Percentiles rank a stretch among this genome's conserved stretches.
Conservation (phyloP, 495 filamentous ascomycete species). For the Mytilinidion resinicola region DNA sequence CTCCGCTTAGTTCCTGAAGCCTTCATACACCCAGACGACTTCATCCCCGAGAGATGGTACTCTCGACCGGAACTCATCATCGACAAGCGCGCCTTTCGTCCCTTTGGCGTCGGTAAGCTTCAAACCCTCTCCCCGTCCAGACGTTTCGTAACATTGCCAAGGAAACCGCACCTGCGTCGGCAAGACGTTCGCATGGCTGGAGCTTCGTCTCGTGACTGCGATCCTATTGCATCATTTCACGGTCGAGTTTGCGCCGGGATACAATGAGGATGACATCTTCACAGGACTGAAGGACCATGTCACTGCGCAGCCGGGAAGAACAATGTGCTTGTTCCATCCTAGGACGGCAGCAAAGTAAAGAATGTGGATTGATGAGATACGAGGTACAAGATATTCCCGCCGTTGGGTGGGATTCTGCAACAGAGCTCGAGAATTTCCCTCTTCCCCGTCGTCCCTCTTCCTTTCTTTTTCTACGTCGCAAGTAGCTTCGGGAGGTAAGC, state of each 20-base stretch:
- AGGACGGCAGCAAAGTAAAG: too few relatives aligned
- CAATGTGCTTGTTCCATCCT: too few relatives aligned
- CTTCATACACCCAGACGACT: background rate
- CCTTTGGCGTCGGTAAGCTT: conserved; percentile 3
- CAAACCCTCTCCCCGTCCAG: background rate
- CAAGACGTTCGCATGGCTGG: background rate
- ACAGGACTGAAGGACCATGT: background rate
- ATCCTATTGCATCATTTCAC: background rate
- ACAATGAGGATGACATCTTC: background rate
- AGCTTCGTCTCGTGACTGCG: background rate
- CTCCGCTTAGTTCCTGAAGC: background rate
- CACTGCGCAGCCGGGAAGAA: background rate
- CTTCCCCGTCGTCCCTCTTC: too few relatives aligned
- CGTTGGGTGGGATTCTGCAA: too few relatives aligned
- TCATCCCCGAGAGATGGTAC: conserved; percentile 14
- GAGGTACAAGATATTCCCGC: too few relatives aligned
- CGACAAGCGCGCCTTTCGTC: conserved; percentile 13
- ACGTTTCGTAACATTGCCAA: background rate
- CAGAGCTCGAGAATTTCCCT: too few relatives aligned
- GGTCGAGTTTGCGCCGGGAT: background rate
- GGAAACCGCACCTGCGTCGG: background rate
- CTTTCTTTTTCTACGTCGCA: too few relatives aligned
- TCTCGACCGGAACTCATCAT: conserved; percentile 9
- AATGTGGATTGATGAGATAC: too few relatives aligned
- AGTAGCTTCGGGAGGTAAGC: too few relatives aligned